These are phyloP conservation scores for Bonnemaisonia californica DNA, from an alignment of 31 red algal genomes.

Conservation along the genomic window DNA sequence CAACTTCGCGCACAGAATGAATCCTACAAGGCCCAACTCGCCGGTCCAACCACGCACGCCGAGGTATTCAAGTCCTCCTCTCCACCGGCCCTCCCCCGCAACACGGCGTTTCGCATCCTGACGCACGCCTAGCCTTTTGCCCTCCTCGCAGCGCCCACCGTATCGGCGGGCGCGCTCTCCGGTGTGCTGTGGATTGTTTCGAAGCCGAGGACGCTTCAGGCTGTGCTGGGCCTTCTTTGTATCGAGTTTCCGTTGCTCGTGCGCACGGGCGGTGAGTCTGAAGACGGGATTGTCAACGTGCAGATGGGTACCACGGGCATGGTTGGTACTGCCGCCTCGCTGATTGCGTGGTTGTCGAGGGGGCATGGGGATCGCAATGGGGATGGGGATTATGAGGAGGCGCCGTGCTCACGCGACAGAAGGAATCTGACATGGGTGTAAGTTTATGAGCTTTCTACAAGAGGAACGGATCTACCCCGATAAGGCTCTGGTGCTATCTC, in stretches of 20 bases:
- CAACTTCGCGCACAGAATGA: not conserved
- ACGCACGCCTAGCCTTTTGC: constrained; percentile 1
- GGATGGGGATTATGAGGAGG: not conserved
- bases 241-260: constrained; percentile 74
- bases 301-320: constrained; percentile 48
- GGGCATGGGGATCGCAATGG: not conserved
- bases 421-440: no score
- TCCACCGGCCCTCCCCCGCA: no score
- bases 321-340: constrained; percentile 41
- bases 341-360: constrained; percentile 25
- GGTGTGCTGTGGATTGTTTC: constrained; percentile 28
- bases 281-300: constrained; percentile 36
- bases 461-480: no score
- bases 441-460: no score
- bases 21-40: not conserved
- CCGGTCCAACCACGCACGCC: no score
- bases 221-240: constrained; percentile 65
- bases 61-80: no score
- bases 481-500: no score
- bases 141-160: not conserved
- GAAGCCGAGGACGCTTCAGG: constrained; percentile 39
- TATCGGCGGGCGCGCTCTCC: not conserved
- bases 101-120: constrained; percentile 2
- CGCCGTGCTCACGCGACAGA: no score
- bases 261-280: constrained; percentile 54